Base-by-base conservation (phyloP, 2,329 filamentous ascomycete genomes). In the Alternaria tenuissima region DNA sequence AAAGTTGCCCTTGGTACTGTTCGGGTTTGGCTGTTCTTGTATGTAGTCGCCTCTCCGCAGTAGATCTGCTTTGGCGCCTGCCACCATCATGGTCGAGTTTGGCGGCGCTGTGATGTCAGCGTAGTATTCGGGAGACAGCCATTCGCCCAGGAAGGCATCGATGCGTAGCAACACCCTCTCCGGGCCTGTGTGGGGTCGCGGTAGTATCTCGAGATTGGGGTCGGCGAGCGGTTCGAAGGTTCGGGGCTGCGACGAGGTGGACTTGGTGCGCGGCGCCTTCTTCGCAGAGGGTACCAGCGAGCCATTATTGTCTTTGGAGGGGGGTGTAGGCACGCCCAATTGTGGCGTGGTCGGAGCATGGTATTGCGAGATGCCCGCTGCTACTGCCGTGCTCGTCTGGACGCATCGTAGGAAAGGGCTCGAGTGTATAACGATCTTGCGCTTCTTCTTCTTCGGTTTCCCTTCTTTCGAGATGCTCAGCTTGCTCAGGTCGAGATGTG, bases 381-480 rank as follows among this genome's bases (percentile, higher is more conserved):
- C 90, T 73, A 98, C 92, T 30, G 90, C 94, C 52, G 97, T 88
- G 12, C 93, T 92, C 0, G 94, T 97, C 79, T 99, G 94, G 14
- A 97, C 85, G 77, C 95, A 99, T 79, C 95, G 88, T 54, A 97
- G 82, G 74, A 94, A 99, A 0, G 95, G 95, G n/a, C 94, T 98
- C 65, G 88, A 91, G 80, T 99, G 94, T 58, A 99, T 88, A 69
- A 96, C 86, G 58, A 98, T 85, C 74, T 90, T 91, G 80, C 91
- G 92, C 68, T 84, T 87, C 66, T 87, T 87, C 66, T 87, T 85
- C 74, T 28, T 56, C 22, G 57, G 55, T 44, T 20, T 39, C 6
- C 41, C 47, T 11, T 57, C 58, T 49, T 56, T 62, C 9, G 62
- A 56, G 32, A 60, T 59, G 51, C 70, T 70, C 26, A 72, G 61